phyloP scores from a whole-genome alignment of 345 rosid genomes.

The Streptanthus diversifolius region DNA sequence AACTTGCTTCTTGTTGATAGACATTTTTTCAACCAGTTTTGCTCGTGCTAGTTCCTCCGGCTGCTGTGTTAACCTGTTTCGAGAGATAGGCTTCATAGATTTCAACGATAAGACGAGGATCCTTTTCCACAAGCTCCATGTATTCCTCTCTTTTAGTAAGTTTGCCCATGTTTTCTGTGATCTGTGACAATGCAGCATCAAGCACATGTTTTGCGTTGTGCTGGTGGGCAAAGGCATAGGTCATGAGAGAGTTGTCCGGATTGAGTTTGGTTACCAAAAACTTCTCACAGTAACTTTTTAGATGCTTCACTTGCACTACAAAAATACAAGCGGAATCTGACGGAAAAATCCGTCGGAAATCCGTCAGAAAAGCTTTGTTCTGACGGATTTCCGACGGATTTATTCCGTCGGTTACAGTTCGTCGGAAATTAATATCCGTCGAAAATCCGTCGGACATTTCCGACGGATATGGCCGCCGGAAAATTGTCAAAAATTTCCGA shows the following conservation, averaged over 20 bases:
- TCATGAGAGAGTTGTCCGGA: conserved; percentile 71
- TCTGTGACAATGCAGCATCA: conserved; percentile 59
- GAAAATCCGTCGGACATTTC: no score
- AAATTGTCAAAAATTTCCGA: no score
- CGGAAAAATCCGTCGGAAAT: no score
- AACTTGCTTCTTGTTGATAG: background rate
- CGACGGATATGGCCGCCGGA: no score
- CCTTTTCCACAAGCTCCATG: conserved; percentile 66
- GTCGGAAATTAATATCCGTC: no score
- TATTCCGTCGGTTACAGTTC: no score
- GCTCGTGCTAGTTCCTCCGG: conserved; percentile 22
- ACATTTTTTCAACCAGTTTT: conserved; percentile 9
- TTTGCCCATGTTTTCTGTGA: conserved; percentile 78
- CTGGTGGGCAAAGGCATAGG: conserved; percentile 82
- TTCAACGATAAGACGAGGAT: conserved; percentile 69
- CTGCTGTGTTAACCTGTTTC: conserved; percentile 71
- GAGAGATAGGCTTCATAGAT: conserved; percentile 72
- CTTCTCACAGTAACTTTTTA: conserved; percentile 72
- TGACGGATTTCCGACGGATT: no score
- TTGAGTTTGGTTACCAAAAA: conserved; percentile 65
- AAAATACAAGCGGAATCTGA: no score
- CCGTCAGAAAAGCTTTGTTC: no score
- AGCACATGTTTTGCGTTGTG: conserved; percentile 65
- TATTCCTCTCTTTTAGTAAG: conserved; percentile 66
- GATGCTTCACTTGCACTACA: conserved; percentile 78